A percentile compares a stretch with the other conserved stretches of the same genome.
These are phyloP conservation scores for Pythium phragmitis DNA, from an alignment of 352 stramenopile species.

Conservation along the genomic window DNA sequence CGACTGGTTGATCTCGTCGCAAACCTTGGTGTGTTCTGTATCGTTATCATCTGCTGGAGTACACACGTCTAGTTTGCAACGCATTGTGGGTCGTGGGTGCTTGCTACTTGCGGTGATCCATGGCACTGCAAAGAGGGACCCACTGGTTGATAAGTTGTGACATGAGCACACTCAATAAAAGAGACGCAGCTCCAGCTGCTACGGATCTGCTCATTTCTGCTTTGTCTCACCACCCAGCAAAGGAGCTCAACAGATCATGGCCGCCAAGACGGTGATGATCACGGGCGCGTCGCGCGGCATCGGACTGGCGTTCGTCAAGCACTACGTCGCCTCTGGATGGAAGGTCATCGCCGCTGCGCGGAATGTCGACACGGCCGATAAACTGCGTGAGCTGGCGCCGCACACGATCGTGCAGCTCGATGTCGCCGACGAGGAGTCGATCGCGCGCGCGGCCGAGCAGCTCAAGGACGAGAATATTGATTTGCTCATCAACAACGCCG, in stretches of 20 bases:
- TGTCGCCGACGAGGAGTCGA: constrained; percentile 41
- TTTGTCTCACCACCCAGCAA: neutral
- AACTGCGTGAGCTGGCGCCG: constrained; percentile 21
- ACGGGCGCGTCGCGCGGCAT: constrained; percentile 43
- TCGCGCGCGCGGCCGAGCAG: constrained; percentile 32
- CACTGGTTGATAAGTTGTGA: constrained; percentile 1
- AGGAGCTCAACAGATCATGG: constrained; percentile 1
- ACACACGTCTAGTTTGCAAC: neutral
- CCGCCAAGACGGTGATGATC: constrained; percentile 35
- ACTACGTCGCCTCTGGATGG: constrained; percentile 31
- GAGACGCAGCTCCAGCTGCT: neutral
- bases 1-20: too few species aligned
- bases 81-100: neutral
- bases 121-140: too few species aligned
- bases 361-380: constrained; percentile 3
- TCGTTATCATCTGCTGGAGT: too few species aligned
- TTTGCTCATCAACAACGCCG: constrained; percentile 66
- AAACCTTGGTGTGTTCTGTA: too few species aligned
- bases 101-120: too few species aligned
- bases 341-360: constrained; percentile 31
- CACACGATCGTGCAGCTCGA: constrained; percentile 51
- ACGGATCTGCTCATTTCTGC: neutral
- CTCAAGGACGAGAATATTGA: constrained; percentile 46
- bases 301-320: constrained; percentile 41
- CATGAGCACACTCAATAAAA: constrained; percentile 9